Percentiles rank a stretch among this genome's conserved stretches.
phyloP scores from a whole-genome alignment of 495 filamentous ascomycete genomes.

The Usnea hakonensis region DNA sequence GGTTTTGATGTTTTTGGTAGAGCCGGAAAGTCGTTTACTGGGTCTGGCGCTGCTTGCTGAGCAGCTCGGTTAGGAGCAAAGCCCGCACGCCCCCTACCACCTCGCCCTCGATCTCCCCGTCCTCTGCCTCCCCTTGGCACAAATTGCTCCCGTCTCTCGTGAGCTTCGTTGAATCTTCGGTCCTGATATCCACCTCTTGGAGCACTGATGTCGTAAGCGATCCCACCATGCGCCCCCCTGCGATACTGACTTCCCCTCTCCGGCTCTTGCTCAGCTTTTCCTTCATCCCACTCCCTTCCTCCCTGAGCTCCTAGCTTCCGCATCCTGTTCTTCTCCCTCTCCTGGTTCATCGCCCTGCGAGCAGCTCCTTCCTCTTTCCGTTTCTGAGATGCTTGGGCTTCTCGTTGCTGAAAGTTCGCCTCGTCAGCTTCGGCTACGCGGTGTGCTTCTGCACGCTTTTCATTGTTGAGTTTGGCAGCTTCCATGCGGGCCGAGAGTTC shows the following conservation, averaged over 20 bases:
- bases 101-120: slow-evolving; percentile 17
- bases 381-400: slow-evolving; percentile 48
- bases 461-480: slow-evolving; percentile 51
- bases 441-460: slow-evolving; percentile 51
- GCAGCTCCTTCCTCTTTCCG: slow-evolving; percentile 49
- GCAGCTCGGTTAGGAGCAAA: slow-evolving; percentile 17
- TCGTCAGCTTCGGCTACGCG: slow-evolving; percentile 61
- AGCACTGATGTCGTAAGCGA: slow-evolving; percentile 24
- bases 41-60: slow-evolving; percentile 12
- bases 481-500: slow-evolving; percentile 55
- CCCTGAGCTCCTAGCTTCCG: slow-evolving; percentile 59
- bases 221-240: slow-evolving; percentile 55
- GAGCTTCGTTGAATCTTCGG: neutral
- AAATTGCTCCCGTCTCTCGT: slow-evolving; percentile 7
- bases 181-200: slow-evolving; percentile 10
- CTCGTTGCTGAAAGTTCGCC: slow-evolving; percentile 57
- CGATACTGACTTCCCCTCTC: slow-evolving; percentile 36
- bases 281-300: slow-evolving; percentile 69
- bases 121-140: slow-evolving; percentile 16
- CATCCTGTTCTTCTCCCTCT: slow-evolving; percentile 63
- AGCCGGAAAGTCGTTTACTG: slow-evolving; percentile 33
- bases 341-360: slow-evolving; percentile 55
- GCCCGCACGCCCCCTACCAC: slow-evolving; percentile 17
- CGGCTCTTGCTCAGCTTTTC: slow-evolving; percentile 57
- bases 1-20: slow-evolving; percentile 32